A percentile compares a stretch with the other conserved stretches of the same genome.
Evolutionary conservation across 768 basidiomycete genomes (phyloP).

Genomic region (Russula sp.): DNA sequence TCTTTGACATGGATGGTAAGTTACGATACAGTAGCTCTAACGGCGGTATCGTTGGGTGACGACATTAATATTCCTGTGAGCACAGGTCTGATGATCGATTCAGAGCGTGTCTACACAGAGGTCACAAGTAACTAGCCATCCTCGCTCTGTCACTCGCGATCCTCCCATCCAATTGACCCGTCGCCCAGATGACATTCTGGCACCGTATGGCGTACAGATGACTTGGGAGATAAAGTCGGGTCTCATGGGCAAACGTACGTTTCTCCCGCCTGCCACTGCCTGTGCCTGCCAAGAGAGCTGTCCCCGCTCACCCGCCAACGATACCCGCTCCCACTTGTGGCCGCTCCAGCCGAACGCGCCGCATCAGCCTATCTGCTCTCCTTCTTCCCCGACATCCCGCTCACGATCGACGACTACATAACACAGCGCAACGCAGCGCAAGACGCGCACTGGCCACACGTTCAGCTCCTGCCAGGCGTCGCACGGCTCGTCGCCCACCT

Average conservation of each 20-base stretch:
- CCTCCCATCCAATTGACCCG: slow-evolving; percentile 12
- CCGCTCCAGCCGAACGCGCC: slow-evolving; percentile 54
- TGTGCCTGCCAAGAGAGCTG: background rate
- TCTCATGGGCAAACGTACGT: slow-evolving; percentile 79
- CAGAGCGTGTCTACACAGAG: slow-evolving; percentile 71
- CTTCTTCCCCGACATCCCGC: slow-evolving; percentile 69
- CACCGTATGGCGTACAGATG: slow-evolving; percentile 69
- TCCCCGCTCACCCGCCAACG: background rate
- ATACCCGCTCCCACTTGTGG: no score
- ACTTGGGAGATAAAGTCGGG: slow-evolving; percentile 90
- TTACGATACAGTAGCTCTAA: background rate
- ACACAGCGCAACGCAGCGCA: slow-evolving; percentile 53
- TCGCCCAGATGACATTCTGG: slow-evolving; percentile 64
- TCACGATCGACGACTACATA: slow-evolving; percentile 61
- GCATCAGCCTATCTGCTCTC: slow-evolving; percentile 68
- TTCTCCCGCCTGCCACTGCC: background rate
- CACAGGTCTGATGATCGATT: slow-evolving; percentile 70
- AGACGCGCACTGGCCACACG: slow-evolving; percentile 65
- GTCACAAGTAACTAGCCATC: slow-evolving; percentile 61
- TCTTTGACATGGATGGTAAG: slow-evolving; percentile 43
- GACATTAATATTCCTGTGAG: no score
- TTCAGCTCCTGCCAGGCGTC: slow-evolving; percentile 72
- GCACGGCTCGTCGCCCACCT: slow-evolving; percentile 68
- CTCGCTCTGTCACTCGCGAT: background rate
- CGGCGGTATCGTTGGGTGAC: background rate